Evolutionary conservation across 768 basidiomycete species (phyloP).

Genomic region (Panus rudis): DNA sequence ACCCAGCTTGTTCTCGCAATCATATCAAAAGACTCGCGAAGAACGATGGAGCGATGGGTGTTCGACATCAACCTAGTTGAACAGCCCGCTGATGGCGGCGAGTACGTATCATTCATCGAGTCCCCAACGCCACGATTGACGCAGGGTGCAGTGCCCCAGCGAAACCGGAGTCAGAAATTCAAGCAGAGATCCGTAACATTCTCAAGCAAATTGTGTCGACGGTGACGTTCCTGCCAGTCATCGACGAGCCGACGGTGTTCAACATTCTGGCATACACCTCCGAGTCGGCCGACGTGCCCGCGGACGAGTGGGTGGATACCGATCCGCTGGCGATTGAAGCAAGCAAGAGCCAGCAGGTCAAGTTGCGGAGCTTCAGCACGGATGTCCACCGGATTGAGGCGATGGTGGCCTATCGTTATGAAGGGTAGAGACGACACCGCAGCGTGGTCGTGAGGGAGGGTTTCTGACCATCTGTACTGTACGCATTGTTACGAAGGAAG

Average conservation of each 20-base stretch:
- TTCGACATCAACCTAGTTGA: conserved; percentile 90
- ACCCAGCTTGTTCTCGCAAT: conserved; percentile 94
- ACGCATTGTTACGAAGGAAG: too few relatives aligned
- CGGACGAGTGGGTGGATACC: conserved; percentile 93
- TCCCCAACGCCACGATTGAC: conserved; percentile 3
- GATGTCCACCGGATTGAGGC: conserved; percentile 97
- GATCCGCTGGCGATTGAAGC: conserved; percentile 90
- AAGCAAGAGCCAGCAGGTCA: conserved; percentile 88
- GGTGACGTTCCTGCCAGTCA: conserved; percentile 92
- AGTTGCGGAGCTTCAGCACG: conserved; percentile 93
- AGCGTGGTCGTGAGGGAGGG: too few relatives aligned
- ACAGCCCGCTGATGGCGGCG: conserved; percentile 39
- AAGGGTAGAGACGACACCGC: conserved; percentile 53
- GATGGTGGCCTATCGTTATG: conserved; percentile 96
- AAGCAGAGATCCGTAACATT: conserved; percentile 95
- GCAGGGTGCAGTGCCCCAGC: conserved; percentile 35
- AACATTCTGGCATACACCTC: conserved; percentile 95
- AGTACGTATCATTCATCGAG: conserved; percentile 33
- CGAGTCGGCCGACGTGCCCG: conserved; percentile 87
- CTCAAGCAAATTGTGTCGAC: conserved; percentile 97
- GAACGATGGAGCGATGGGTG: conserved; percentile 94
- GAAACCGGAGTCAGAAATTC: conserved; percentile 84
- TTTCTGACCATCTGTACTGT: too few relatives aligned
- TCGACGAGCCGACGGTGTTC: conserved; percentile 94
- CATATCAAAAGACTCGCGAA: conserved; percentile 88